Evolutionary conservation across 345 rosid species (phyloP).

Genomic region (Eucalyptus regnans): DNA sequence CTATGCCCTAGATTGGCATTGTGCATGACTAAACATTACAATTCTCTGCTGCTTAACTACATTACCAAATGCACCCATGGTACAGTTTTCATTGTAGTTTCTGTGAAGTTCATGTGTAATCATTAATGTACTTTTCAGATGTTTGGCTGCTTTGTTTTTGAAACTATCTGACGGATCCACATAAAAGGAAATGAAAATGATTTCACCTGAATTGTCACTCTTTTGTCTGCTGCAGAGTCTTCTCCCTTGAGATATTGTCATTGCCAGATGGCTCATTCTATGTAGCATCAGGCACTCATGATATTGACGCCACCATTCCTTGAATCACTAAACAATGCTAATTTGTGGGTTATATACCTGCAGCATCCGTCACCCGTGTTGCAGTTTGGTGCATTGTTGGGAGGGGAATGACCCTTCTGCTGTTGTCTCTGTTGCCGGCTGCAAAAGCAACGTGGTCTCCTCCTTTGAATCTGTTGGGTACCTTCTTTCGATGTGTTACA

Average conservation of each 20-base stretch:
- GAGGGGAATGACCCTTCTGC: not conserved
- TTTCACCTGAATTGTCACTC: not conserved
- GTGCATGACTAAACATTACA: not conserved
- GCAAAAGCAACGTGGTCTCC: not conserved
- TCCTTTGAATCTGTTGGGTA: not conserved
- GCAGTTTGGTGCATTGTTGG: not conserved
- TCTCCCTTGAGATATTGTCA: not conserved
- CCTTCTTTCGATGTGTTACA: not conserved
- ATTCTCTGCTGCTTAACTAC: not conserved
- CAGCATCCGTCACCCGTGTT: not conserved
- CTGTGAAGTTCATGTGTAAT: not conserved
- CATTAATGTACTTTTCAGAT: not conserved
- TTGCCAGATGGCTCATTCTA: not conserved
- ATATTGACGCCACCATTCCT: not conserved
- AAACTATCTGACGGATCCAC: not conserved
- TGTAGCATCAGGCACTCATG: not conserved
- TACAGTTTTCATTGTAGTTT: not conserved
- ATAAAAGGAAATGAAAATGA: not conserved
- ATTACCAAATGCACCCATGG: not conserved
- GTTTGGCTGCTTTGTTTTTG: not conserved
- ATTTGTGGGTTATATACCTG: not conserved
- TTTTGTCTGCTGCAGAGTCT: not conserved
- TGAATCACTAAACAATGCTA: not conserved
- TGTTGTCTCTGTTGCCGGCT: not conserved
- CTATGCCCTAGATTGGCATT: not conserved